These are phyloP conservation scores for Epichloe gansuensis DNA, from an alignment of 2,329 filamentous ascomycete genomes.

Conservation along the genomic window DNA sequence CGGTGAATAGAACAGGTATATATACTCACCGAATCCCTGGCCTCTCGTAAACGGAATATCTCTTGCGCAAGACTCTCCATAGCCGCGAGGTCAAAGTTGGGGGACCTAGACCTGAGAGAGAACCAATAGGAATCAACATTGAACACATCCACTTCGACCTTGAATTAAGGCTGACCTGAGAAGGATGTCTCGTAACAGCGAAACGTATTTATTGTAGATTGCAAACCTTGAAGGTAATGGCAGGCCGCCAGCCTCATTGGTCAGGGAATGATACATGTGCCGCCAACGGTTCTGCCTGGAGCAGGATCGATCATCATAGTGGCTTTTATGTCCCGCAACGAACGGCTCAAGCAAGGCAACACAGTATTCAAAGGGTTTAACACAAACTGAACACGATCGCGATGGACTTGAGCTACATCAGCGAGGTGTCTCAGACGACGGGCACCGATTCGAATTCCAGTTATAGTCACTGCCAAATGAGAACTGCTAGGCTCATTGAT, in stretches of 20 bases:
- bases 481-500: slow-evolving; percentile 32
- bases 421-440: slow-evolving; percentile 40
- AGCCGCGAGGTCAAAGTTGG: slow-evolving; percentile 42
- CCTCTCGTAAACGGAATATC: slow-evolving; percentile 39
- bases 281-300: slow-evolving; percentile 41
- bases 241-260: slow-evolving; percentile 38
- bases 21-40: slow-evolving; percentile 39
- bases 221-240: slow-evolving; percentile 40
- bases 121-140: slow-evolving; percentile 9
- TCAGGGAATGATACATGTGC: slow-evolving; percentile 45
- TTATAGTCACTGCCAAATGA: slow-evolving; percentile 34
- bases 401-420: slow-evolving; percentile 40
- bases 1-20: neutral
- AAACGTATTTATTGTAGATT: slow-evolving; percentile 43
- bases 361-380: slow-evolving; percentile 44
- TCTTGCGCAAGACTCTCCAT: slow-evolving; percentile 37
- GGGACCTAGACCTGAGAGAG: slow-evolving; percentile 17
- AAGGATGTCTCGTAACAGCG: slow-evolving; percentile 36
- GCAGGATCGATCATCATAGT: slow-evolving; percentile 38
- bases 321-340: slow-evolving; percentile 39
- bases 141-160: neutral
- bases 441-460: slow-evolving; percentile 32
- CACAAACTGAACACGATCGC: slow-evolving; percentile 36
- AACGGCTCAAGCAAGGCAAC: slow-evolving; percentile 41
- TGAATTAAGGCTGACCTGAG: slow-evolving; percentile 27